Base-by-base conservation (phyloP, 179 eudicot species). In the Drosera spatulata region DNA sequence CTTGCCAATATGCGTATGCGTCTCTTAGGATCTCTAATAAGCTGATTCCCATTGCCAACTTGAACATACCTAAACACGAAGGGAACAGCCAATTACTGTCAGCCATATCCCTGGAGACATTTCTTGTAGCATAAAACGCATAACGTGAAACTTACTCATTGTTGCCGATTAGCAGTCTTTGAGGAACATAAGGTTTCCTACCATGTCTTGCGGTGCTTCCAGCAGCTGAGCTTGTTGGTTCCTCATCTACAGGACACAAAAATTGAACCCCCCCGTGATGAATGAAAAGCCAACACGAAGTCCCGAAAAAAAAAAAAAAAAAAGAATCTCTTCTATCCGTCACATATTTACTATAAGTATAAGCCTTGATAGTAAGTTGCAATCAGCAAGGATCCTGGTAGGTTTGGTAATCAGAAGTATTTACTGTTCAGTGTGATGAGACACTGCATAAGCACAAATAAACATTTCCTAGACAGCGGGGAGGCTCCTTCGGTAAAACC, bases 1-100 rank as follows among this genome's bases (percentile, higher is more conserved):
- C 83, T 93, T 55, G 99, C 99, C 75, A 93, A 72, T 15, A 82
- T 72, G 52, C 99, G 89, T 44, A 79, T 81, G 59, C 96, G 87
- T 70, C 75, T 82, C 79, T 86, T 93, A 42, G 99, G 96, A 71
- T 93, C 91, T 79, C 96, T 79, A 58, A 93, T 79, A 67, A 93
- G 82, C 77, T 93, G 82, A 66, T 93, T 84, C 53, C 99, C 99
- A 69, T 86, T 93, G 59, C 99, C 96, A 70, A 88, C 78, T 62
- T 95, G 85, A 44, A 89, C 88, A 82, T 93, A 93, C 74, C 99
- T 93, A 22, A 22, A 22, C 33, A 22, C 33, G 1, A 22, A 22
- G 33, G 33, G 1, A 22, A 22, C 33, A 22, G 33, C 33, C 1
- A 22, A 22, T 22, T 22, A 22, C 33, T 22, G 33, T 22, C 33